Percentiles rank a stretch among this genome's conserved stretches.
These are phyloP conservation scores for Arthrinium puccinioides DNA, from an alignment of 2,329 filamentous ascomycete species.

Conservation along the genomic window DNA sequence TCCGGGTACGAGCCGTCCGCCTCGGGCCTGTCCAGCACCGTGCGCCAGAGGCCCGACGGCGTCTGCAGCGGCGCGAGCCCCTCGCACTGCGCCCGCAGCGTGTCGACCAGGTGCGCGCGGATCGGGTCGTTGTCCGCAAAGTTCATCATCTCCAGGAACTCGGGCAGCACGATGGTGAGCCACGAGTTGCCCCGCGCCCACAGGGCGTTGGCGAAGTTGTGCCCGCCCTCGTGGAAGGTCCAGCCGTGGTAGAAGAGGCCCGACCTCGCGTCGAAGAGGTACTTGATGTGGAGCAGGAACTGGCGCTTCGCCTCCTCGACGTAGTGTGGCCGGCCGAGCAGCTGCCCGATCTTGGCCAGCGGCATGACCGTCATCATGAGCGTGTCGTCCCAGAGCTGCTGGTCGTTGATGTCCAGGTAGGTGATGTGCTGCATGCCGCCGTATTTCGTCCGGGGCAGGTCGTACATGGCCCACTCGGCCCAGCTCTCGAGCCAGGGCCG, in stretches of 20 bases:
- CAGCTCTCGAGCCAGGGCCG: conserved; percentile 72
- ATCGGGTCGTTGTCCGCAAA: conserved; percentile 53
- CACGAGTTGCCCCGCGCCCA: conserved; percentile 62
- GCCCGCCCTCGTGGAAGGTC: conserved; percentile 63
- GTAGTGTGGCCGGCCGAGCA: conserved; percentile 64
- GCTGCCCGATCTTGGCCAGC: conserved; percentile 68
- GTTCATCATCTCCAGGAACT: conserved; percentile 68
- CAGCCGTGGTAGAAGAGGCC: conserved; percentile 79
- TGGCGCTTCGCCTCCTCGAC: conserved; percentile 71
- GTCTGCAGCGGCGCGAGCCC: conserved; percentile 56
- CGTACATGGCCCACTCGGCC: conserved; percentile 79
- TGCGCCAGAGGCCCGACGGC: conserved; percentile 62
- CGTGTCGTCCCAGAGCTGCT: conserved; percentile 80
- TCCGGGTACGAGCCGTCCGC: conserved; percentile 67
- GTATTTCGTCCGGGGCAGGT: conserved; percentile 62
- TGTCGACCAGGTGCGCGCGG: conserved; percentile 50
- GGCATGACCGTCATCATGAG: conserved; percentile 84
- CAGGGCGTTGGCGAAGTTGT: conserved; percentile 51
- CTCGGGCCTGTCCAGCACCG: conserved; percentile 61
- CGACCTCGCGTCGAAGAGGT: conserved; percentile 64
- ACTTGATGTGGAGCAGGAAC: conserved; percentile 71
- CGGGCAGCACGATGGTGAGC: conserved; percentile 78
- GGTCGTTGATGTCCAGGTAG: conserved; percentile 61
- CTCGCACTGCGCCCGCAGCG: conserved; percentile 61
- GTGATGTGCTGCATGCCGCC: conserved; percentile 72